Conservation (phyloP, 1,284 basidiomycete genomes). For the Boletus hoseneyae region DNA sequence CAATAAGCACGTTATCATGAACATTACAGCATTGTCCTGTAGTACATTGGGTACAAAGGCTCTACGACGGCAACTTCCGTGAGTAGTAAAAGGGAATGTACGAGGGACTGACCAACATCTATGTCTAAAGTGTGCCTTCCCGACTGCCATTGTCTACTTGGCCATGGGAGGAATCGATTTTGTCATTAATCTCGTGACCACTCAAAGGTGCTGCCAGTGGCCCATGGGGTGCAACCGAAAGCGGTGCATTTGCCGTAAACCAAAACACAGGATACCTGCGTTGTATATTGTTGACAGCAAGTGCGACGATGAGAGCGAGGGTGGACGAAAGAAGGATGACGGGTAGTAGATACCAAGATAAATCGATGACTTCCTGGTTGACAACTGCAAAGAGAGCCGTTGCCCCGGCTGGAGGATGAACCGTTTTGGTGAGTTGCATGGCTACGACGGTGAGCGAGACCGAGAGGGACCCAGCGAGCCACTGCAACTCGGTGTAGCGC, state of each 20-base stretch:
- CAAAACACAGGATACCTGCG: slow-evolving; percentile 57
- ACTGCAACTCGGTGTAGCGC: slow-evolving; percentile 43
- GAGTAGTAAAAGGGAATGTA: neutral
- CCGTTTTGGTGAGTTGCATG: slow-evolving; percentile 49
- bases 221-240: neutral
- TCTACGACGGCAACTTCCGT: slow-evolving; percentile 1
- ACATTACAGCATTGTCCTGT: neutral
- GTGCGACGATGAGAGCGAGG: slow-evolving; percentile 49
- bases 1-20: slow-evolving; percentile 4
- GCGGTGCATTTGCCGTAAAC: slow-evolving; percentile 30
- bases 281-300: slow-evolving; percentile 58
- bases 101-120: slow-evolving; percentile 9
- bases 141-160: neutral
- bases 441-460: slow-evolving; percentile 49
- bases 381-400: slow-evolving; percentile 48
- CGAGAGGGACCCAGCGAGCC: slow-evolving; percentile 55
- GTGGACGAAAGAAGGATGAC: slow-evolving; percentile 52
- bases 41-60: neutral
- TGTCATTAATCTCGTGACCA: neutral
- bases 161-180: neutral
- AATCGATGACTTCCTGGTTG: slow-evolving; percentile 40
- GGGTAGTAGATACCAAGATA: slow-evolving; percentile 64
- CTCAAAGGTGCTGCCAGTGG: neutral
- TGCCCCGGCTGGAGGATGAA: slow-evolving; percentile 61
- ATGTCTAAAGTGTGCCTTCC: neutral